Evolutionary conservation across 306 rosid genomes (phyloP), one percentile per base, ranked within the genome.

Genomic region (Nissolia schottii): DNA sequence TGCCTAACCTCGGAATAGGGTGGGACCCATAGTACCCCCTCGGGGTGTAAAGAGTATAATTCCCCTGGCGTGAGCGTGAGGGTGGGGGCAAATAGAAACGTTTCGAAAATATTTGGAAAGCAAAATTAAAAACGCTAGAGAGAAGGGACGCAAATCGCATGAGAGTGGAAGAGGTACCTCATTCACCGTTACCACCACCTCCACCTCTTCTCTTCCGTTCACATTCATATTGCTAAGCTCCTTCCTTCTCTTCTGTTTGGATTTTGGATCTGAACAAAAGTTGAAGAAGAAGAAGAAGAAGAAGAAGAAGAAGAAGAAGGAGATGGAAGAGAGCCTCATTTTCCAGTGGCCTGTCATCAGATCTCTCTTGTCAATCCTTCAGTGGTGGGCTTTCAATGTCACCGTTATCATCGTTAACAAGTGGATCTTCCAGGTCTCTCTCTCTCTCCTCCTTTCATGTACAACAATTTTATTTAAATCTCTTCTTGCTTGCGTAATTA

Each of bases 381-480:
- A 93, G 67, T 93, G 98, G 98, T 93, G 98, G 98, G 70, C 76
- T 37, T 93, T 93, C 88, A 93, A 93, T 64, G 98, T 93, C 83
- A 83, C 96, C 31, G 96, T 93, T 1, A 90, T 93, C 69, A 90
- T 93, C 78, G 87, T 93, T 77, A 93, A 93, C 92, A 93, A 93
- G 81, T 93, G 98, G 98, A 93, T 93, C 97, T 93, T 93, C 67
- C 98, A 90, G 98, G 98, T 93, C 49, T 41, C 5, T 41, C 5
- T n/a, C 16, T 3, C 18, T 43, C 20, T n/a, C 22, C 15, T 3
- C 15, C 1, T 45, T 0, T 45, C 7, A 4, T 34, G 6, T 34
- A 10, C 2, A 37, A 37, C 43, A 9, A 37, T 1, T 9, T 1
- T 8, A 8, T 37, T 10, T 27, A 71, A 41, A 57, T 59, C 67